Evolutionary conservation across 768 basidiomycete genomes (phyloP), one percentile per base, ranked within the genome.

Genomic region (Tremella yokohamensis): DNA sequence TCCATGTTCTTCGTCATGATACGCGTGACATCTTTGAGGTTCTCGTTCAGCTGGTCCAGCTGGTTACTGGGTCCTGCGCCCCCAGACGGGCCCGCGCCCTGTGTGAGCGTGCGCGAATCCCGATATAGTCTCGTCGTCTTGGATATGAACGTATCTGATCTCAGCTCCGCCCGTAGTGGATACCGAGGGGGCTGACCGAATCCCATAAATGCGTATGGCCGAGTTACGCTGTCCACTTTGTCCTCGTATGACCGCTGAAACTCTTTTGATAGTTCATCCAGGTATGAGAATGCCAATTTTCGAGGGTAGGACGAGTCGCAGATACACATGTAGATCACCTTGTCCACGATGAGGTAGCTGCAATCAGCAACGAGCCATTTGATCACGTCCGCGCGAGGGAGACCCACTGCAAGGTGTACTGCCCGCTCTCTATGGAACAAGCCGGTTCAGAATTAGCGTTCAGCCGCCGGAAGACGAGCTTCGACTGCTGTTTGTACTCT

Each of bases 1-100:
- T 99, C 96, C 94, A 99, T 99, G 73, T 99, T 98, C 81, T 99
- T 98, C 8, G 96, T 98, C 96, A 99, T 98, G 78, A 99, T 98
- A 64, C 90, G 82, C 49, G 96, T 97, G 59, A 99, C 96, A 72
- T 99, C 96, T 73, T 96, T 91, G 38, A 99, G 80, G 65, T 99
- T 94, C 69, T 91, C 92, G 70, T 98, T 98, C 47, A 99, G 81
- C 77, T 82, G 87, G 76, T 92, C 90, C 55, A 99, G 76, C 54
- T 83, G 83, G 12, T 85, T 86, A 56, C 81, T 69, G 18, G 70
- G 65, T 40, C 68, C 70, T 34, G 29, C 29, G 11, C 29, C 29
- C 29, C 29, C 29, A 4, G 63, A 26, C 19, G 87, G 38, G 44
- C 62, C 61, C 1, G 56, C 54, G 6, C 73, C 71, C 57, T 73